phyloP scores from a whole-genome alignment of 2,329 filamentous ascomycete genomes.

The Apiospora aurea region DNA sequence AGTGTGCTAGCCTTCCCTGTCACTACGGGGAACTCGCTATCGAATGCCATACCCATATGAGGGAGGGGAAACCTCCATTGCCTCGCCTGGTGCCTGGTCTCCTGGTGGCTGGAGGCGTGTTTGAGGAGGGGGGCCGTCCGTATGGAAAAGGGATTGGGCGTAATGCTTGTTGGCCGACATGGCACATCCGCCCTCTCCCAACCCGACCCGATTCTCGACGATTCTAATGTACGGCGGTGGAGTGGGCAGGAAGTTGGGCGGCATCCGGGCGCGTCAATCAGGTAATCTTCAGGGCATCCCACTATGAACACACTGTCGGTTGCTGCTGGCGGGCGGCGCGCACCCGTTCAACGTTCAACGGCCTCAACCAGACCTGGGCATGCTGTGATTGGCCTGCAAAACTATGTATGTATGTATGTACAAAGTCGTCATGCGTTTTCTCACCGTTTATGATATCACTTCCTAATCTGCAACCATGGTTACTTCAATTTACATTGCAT shows the following conservation, averaged over 20 bases:
- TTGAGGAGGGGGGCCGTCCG: too few relatives aligned
- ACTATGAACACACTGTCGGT: too few relatives aligned
- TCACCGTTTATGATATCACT: neutral
- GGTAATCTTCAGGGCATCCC: neutral
- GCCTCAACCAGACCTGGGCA: neutral
- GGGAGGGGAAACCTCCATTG: neutral
- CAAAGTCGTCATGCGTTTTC: neutral
- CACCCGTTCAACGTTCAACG: too few relatives aligned
- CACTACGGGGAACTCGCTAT: conserved; percentile 28
- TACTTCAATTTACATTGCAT: neutral
- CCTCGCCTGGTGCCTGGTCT: neutral
- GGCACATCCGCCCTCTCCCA: neutral
- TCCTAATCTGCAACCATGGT: neutral
- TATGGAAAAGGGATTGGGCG: neutral
- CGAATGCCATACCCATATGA: conserved; percentile 29
- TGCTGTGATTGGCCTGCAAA: neutral
- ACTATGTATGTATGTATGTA: too few relatives aligned
- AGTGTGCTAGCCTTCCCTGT: conserved; percentile 30
- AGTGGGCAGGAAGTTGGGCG: neutral
- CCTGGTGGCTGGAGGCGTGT: neutral
- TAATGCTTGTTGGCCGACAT: neutral
- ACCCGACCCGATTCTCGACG: neutral
- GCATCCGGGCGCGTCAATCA: conserved; percentile 2
- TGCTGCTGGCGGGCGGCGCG: too few relatives aligned
- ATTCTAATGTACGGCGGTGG: conserved; percentile 10